Evolutionary conservation across 2,329 filamentous ascomycete genomes (phyloP).

Genomic region (Sporothrix inflata): DNA sequence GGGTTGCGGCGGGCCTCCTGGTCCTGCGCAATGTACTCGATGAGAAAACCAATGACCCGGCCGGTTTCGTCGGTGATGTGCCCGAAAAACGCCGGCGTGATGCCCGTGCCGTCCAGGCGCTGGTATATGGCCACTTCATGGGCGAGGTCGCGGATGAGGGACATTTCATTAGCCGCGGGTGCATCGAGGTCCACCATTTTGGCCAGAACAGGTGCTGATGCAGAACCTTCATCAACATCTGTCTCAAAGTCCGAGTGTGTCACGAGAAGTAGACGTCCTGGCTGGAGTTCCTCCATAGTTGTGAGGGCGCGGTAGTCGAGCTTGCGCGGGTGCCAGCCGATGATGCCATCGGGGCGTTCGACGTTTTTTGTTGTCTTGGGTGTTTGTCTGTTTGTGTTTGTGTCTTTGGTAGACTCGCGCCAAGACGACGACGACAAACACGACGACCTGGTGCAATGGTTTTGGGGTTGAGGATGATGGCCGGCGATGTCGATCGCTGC

Average conservation of each 20-base stretch:
- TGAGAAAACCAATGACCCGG: constrained; percentile 27
- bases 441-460: not conserved
- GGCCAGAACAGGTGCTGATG: constrained; percentile 14
- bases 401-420: not conserved
- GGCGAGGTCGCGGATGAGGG: not conserved
- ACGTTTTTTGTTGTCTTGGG: not conserved
- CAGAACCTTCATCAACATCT: not conserved
- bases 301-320: constrained; percentile 23
- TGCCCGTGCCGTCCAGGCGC: constrained; percentile 15
- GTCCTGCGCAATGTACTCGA: constrained; percentile 29
- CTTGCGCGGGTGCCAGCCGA: constrained; percentile 29
- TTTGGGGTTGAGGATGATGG: constrained; percentile 7
- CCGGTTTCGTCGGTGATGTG: constrained; percentile 25
- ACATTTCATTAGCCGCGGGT: not conserved
- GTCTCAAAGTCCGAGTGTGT: constrained; percentile 27
- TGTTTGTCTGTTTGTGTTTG: not conserved
- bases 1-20: not conserved
- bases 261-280: constrained; percentile 29
- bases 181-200: constrained; percentile 25
- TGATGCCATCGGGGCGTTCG: not conserved
- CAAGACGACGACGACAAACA: not conserved
- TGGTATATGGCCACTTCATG: constrained; percentile 30
- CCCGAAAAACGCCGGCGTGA: constrained; percentile 31
- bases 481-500: not conserved
- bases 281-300: constrained; percentile 25